Evolutionary conservation across 768 basidiomycete species (phyloP), one percentile per base, ranked within the genome.

Genomic region (Termitomyces sp.): DNA sequence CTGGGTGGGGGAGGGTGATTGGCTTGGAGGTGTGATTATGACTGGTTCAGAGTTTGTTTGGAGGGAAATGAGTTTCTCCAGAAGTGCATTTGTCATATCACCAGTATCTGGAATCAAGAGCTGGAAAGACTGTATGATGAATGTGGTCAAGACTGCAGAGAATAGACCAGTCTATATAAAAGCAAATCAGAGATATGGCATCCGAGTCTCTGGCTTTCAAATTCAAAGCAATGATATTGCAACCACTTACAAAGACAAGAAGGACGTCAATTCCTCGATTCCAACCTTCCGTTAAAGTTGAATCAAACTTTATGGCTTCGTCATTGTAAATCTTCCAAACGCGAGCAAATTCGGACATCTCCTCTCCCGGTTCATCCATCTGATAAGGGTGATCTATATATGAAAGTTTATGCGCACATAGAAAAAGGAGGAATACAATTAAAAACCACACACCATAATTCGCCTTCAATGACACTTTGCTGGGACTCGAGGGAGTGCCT

Each of bases 291-390:
- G 69, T 71, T 54, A 75, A 67, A 2, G 71, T 64, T 1, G 66
- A 62, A 63, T 81, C 79, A 16, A 70, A 66, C 52, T 71, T 76
- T 9, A 67, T 59, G 5, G 79, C 74, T 59, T 78, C 78, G 4
- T 76, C 75, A n/a, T 74, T 74, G 64, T 80, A 81, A 4, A 77
- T 70, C n/a, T 71, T 69, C 79, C 80, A 81, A 15, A 80, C 69
- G 7, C 70, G 65, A 13, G 76, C 75, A 65, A 70, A 63, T 56
- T 76, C 76, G 6, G 68, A 66, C 12, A 70, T 68, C 44, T 78
- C 76, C 45, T 71, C 71, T 9, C 76, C 78, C 15, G 65, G 66
- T 59, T 75, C 75, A 57, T 71, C 72, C 55, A 39, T 61, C 4
- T 54, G 61, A 58, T 67, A 64, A 7, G 49, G 50, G 5, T 22